Evolutionary conservation across 768 basidiomycete genomes (phyloP).

Genomic region (Phylloporus rhodoxanthus): DNA sequence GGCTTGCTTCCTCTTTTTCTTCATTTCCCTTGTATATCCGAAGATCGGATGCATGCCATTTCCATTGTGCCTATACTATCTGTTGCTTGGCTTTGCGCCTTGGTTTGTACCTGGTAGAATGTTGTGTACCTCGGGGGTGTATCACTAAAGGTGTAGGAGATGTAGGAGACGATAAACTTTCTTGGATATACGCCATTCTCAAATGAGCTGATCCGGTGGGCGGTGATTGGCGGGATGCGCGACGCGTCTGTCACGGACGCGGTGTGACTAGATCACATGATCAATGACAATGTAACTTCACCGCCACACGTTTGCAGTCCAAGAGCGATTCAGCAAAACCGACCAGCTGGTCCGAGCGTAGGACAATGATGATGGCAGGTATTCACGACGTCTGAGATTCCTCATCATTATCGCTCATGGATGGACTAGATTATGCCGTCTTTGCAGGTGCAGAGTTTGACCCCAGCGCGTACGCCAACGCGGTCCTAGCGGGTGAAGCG

Average conservation of each 20-base stretch:
- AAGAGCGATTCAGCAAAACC: too few relatives aligned
- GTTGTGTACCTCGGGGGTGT: slow-evolving; percentile 12
- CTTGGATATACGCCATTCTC: slow-evolving; percentile 13
- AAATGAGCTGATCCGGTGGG: neutral
- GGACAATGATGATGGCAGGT: too few relatives aligned
- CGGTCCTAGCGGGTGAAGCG: slow-evolving; percentile 76
- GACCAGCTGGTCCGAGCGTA: neutral
- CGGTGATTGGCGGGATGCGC: slow-evolving; percentile 3
- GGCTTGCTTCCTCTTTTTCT: slow-evolving; percentile 8
- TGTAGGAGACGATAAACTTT: slow-evolving; percentile 11
- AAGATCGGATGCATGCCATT: slow-evolving; percentile 2
- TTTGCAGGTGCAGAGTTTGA: slow-evolving; percentile 77
- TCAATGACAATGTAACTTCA: slow-evolving; percentile 11
- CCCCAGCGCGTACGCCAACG: slow-evolving; percentile 86
- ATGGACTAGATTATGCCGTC: slow-evolving; percentile 56
- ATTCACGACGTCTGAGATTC: too few relatives aligned
- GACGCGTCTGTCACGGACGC: slow-evolving; percentile 26
- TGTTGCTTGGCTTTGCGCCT: slow-evolving; percentile 18
- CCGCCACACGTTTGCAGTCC: too few relatives aligned
- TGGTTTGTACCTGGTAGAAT: slow-evolving; percentile 18
- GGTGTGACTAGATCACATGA: slow-evolving; percentile 29
- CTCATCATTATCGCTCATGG: neutral
- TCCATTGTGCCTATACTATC: slow-evolving; percentile 11
- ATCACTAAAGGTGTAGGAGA: slow-evolving; percentile 11
- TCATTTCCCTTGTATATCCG: slow-evolving; percentile 15